A percentile compares a stretch with the other conserved stretches of the same genome.
Conservation (phyloP, 495 filamentous ascomycete species). For the Aspergillus wentii region DNA sequence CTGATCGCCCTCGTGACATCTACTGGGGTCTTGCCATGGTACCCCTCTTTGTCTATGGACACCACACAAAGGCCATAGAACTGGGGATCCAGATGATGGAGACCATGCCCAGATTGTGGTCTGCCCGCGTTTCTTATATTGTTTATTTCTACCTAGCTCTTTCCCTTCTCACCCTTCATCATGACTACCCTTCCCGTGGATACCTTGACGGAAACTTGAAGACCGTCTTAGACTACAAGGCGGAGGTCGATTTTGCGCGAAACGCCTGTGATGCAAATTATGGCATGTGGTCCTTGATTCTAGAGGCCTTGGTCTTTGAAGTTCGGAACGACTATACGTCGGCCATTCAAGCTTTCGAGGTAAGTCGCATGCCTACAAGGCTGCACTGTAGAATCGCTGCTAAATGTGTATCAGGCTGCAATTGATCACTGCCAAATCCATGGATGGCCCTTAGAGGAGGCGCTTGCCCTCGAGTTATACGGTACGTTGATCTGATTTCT, state of each 20-base stretch:
- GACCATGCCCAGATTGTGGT: constrained; percentile 62
- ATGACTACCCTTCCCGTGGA: constrained; percentile 45
- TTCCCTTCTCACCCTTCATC: constrained; percentile 57
- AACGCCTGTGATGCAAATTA: constrained; percentile 74
- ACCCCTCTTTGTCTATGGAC: constrained; percentile 70
- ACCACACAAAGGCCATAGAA: constrained; percentile 63
- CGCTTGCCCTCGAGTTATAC: constrained; percentile 68
- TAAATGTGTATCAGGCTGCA: constrained; percentile 35
- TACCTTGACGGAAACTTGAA: constrained; percentile 52
- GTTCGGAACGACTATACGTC: constrained; percentile 55
- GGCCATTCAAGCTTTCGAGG: constrained; percentile 64
- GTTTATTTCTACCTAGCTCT: constrained; percentile 67
- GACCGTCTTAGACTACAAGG: constrained; percentile 51
- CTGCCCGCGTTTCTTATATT: constrained; percentile 59
- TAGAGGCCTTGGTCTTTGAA: constrained; percentile 71
- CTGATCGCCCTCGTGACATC: constrained; percentile 57
- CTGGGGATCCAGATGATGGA: constrained; percentile 59
- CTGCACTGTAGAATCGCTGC: not conserved
- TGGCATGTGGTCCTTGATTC: constrained; percentile 64
- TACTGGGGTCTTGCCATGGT: constrained; percentile 72
- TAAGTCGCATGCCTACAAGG: constrained; percentile 5
- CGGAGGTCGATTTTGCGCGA: constrained; percentile 64
- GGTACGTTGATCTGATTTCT: constrained; percentile 22
- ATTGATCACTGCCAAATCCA: constrained; percentile 78
- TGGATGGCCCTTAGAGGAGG: constrained; percentile 74